A percentile compares a stretch with the other conserved stretches of the same genome.
Conservation (phyloP, 2,329 filamentous ascomycete species). For the Raffaelea albimanens region DNA sequence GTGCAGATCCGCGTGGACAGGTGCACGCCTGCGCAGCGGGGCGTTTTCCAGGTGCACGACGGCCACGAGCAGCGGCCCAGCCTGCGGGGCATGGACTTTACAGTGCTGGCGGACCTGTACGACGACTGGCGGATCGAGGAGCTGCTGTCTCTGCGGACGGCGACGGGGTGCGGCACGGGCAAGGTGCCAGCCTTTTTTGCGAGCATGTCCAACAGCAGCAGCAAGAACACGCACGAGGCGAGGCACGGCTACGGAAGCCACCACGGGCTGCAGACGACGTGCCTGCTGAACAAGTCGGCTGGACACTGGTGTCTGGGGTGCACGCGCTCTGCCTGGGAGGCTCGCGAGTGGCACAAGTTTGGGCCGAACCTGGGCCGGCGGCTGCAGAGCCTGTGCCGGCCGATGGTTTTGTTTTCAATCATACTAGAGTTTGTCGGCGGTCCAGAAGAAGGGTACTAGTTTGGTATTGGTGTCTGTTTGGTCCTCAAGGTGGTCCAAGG, state of each 20-base stretch:
- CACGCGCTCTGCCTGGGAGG: slow-evolving; percentile 9
- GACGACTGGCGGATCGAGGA: slow-evolving; percentile 13
- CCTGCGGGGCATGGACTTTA: slow-evolving; percentile 9
- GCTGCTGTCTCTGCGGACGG: slow-evolving; percentile 8
- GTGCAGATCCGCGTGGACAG: slow-evolving; percentile 1
- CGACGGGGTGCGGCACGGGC: too few species aligned
- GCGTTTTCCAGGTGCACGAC: neutral
- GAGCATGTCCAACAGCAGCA: neutral
- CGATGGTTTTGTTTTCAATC: slow-evolving; percentile 10
- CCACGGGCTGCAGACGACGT: neutral
- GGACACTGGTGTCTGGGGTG: slow-evolving; percentile 10
- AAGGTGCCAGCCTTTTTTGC: too few species aligned
- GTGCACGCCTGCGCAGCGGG: neutral
- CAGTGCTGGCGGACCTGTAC: slow-evolving; percentile 11
- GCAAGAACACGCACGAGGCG: neutral
- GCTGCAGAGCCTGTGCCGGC: slow-evolving; percentile 8
- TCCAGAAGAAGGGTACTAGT: neutral
- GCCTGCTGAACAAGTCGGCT: slow-evolving; percentile 11
- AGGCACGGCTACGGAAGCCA: too few species aligned
- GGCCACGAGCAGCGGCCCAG: neutral
- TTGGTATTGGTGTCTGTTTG: too few species aligned
- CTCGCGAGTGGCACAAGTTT: slow-evolving; percentile 3
- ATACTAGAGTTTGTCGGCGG: slow-evolving; percentile 5
- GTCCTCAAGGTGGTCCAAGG: too few species aligned
- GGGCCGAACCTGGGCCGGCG: slow-evolving; percentile 2